Percentiles rank a stretch among this genome's conserved stretches.
Evolutionary conservation across 129 eudicot species (phyloP).

Genomic region (Oenanthe sinensis): DNA sequence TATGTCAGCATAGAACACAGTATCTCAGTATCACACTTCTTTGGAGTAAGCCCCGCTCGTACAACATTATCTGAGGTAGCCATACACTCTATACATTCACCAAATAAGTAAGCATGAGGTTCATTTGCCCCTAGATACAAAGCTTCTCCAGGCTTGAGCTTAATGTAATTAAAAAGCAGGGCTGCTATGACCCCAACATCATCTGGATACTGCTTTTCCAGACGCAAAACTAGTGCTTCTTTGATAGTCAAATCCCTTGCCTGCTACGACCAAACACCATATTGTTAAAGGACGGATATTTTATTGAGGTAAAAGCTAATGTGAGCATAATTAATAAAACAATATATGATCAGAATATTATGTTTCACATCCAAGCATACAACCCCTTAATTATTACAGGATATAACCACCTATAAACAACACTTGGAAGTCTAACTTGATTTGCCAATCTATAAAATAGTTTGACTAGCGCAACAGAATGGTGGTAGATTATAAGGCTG

Average conservation of each 20-base stretch:
- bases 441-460: neutral
- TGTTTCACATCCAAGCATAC: neutral
- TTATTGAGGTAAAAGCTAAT: neutral
- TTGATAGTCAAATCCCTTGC: conserved; percentile 45
- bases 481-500: neutral
- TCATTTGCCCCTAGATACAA: conserved; percentile 79
- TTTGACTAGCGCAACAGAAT: neutral
- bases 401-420: too few relatives aligned
- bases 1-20: conserved; percentile 91
- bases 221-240: conserved; percentile 61
- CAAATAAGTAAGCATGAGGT: conserved; percentile 81
- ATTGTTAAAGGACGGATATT: neutral
- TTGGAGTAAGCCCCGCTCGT: conserved; percentile 96
- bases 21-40: conserved; percentile 61
- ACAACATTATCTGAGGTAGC: conserved; percentile 97
- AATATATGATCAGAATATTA: neutral
- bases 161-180: conserved; percentile 67
- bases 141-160: conserved; percentile 82
- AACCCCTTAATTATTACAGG: neutral
- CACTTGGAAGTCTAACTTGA: neutral
- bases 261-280: conserved; percentile 21
- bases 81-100: conserved; percentile 93
- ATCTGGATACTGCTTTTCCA: conserved; percentile 69
- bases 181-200: conserved; percentile 83
- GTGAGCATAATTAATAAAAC: neutral